These are phyloP conservation scores for Plantago elongata DNA, from an alignment of 257 asterid species.

Conservation along the genomic window DNA sequence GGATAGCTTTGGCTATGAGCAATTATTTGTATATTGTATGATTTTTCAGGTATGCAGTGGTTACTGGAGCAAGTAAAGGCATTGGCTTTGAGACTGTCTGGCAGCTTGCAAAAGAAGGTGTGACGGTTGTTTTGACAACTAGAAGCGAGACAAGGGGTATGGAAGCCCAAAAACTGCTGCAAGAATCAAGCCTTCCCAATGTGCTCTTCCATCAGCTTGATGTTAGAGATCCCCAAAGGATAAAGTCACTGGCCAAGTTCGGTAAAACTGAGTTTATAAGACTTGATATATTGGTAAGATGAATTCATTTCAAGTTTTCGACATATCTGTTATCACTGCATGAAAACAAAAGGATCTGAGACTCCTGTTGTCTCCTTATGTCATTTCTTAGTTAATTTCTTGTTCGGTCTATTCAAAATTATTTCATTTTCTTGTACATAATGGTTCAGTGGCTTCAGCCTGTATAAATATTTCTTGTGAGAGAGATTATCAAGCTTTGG, in stretches of 20 bases:
- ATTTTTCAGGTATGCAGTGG: conserved; percentile 2
- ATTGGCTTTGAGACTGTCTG: neutral
- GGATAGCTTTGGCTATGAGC: too few species aligned
- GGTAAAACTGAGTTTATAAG: conserved; percentile 42
- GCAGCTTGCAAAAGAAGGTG: conserved; percentile 2
- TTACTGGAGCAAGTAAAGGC: conserved; percentile 1
- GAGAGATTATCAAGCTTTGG: too few species aligned
- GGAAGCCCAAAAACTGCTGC: conserved; percentile 1
- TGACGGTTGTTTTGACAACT: neutral
- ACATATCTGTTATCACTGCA: too few species aligned
- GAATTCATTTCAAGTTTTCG: neutral
- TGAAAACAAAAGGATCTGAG: too few species aligned
- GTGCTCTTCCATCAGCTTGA: conserved; percentile 62
- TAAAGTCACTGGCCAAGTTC: conserved; percentile 37
- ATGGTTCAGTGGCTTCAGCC: too few species aligned
- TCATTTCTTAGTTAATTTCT: neutral
- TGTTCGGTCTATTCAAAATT: too few species aligned
- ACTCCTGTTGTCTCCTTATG: neutral
- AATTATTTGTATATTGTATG: too few species aligned
- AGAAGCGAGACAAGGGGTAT: conserved; percentile 1
- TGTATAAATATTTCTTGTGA: too few species aligned
- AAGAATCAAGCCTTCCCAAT: neutral
- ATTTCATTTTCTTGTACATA: too few species aligned
- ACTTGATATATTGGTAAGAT: conserved; percentile 65
- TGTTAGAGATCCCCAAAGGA: conserved; percentile 56